Conservation (phyloP, 805 yeast genomes). For the Dipodascus albidus region DNA sequence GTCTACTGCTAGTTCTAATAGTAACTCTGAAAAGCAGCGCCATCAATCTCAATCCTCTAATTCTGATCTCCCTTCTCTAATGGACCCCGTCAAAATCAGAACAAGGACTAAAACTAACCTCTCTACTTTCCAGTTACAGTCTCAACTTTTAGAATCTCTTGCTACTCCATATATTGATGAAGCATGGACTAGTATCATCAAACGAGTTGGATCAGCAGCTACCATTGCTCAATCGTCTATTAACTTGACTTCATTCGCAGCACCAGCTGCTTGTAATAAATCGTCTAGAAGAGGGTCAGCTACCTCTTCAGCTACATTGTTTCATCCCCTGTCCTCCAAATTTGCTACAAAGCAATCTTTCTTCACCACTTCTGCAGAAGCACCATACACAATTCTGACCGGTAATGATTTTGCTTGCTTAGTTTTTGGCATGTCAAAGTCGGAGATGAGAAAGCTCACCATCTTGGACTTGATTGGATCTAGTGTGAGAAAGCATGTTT, state of each 20-base stretch:
- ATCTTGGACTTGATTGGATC: slow-evolving; percentile 49
- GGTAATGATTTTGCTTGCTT: slow-evolving; percentile 85
- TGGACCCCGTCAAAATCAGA: slow-evolving; percentile 1
- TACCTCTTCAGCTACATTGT: slow-evolving; percentile 35
- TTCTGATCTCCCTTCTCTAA: neutral
- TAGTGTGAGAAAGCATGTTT: slow-evolving; percentile 1
- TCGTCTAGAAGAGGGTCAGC: slow-evolving; percentile 4
- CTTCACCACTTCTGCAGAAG: slow-evolving; percentile 59
- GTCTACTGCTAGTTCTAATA: neutral
- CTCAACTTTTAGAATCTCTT: slow-evolving; percentile 18
- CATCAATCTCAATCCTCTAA: neutral
- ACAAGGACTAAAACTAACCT: slow-evolving; percentile 5
- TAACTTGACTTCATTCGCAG: slow-evolving; percentile 8
- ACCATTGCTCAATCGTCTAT: slow-evolving; percentile 25
- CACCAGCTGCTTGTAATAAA: slow-evolving; percentile 5
- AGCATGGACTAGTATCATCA: slow-evolving; percentile 9
- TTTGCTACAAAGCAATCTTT: slow-evolving; percentile 63
- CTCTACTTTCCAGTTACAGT: slow-evolving; percentile 10
- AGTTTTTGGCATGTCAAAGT: slow-evolving; percentile 69
- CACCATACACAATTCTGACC: slow-evolving; percentile 74
- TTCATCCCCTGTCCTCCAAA: slow-evolving; percentile 45
- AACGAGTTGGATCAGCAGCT: slow-evolving; percentile 4
- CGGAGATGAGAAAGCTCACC: slow-evolving; percentile 47
- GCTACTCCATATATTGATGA: slow-evolving; percentile 22
- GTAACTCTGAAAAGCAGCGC: neutral